A percentile compares a stretch with the other conserved stretches of the same genome.
Evolutionary conservation across 495 filamentous ascomycete species (phyloP).

Genomic region (Massariosphaeria phaeospora): DNA sequence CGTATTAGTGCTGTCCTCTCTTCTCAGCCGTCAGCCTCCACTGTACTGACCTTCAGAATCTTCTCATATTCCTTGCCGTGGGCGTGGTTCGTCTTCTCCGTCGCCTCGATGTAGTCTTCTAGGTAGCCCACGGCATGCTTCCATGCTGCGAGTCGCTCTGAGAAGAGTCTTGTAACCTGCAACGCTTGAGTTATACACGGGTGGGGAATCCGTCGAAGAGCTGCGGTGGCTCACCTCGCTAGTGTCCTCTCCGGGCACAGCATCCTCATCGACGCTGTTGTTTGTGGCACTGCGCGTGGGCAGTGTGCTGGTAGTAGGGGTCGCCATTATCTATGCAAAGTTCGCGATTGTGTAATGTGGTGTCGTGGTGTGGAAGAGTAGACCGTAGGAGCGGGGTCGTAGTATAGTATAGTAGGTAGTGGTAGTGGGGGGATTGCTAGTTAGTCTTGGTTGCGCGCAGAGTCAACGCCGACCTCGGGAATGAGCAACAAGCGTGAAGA

Average conservation of each 20-base stretch:
- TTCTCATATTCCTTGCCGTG: slow-evolving; percentile 94
- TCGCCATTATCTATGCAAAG: slow-evolving; percentile 11
- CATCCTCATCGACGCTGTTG: slow-evolving; percentile 51
- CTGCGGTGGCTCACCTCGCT: slow-evolving; percentile 55
- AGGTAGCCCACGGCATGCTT: slow-evolving; percentile 89
- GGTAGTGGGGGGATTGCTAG: too few relatives aligned
- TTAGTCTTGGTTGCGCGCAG: too few relatives aligned
- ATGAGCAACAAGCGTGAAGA: too few relatives aligned
- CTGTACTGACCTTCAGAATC: slow-evolving; percentile 67
- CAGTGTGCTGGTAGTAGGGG: slow-evolving; percentile 23
- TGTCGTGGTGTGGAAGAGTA: too few relatives aligned
- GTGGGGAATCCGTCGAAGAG: background rate
- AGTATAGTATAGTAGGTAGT: too few relatives aligned
- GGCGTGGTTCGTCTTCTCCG: slow-evolving; percentile 75
- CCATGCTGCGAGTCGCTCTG: slow-evolving; percentile 85
- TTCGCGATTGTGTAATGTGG: background rate
- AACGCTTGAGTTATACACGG: slow-evolving; percentile 15
- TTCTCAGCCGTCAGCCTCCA: background rate
- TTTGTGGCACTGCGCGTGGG: slow-evolving; percentile 32
- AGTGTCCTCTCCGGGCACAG: slow-evolving; percentile 72
- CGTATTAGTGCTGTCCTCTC: background rate
- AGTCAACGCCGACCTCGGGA: too few relatives aligned
- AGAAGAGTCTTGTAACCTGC: slow-evolving; percentile 63
- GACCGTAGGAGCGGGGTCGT: too few relatives aligned
- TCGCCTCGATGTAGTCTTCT: slow-evolving; percentile 78